These are phyloP conservation scores for Rubia balearica DNA, from an alignment of 305 asterid species.

Conservation along the genomic window DNA sequence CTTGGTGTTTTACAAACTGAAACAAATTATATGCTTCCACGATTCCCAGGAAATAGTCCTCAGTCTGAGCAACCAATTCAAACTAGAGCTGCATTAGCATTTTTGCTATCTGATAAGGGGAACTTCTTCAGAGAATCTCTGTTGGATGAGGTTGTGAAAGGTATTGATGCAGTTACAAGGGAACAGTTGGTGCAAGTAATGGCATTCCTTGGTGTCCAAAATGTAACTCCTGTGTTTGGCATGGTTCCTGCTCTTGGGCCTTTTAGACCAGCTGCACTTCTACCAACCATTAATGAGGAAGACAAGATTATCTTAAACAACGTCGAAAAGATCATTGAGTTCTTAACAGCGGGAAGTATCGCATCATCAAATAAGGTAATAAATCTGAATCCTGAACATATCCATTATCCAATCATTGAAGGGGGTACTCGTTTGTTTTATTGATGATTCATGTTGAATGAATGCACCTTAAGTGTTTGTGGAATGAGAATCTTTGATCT, in stretches of 20 bases:
- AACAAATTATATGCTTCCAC: conserved; percentile 43
- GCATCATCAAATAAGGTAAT: conserved; percentile 62
- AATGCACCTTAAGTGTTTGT: neutral
- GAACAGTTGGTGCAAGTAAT: conserved; percentile 80
- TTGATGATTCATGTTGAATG: neutral
- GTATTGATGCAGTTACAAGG: conserved; percentile 88
- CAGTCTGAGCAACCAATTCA: conserved; percentile 62
- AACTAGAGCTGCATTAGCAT: conserved; percentile 90
- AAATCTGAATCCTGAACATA: neutral
- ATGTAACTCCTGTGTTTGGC: conserved; percentile 61
- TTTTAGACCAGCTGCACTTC: conserved; percentile 73
- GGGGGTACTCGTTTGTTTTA: neutral
- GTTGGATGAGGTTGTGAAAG: conserved; percentile 92
- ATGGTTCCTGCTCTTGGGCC: conserved; percentile 87
- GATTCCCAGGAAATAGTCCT: conserved; percentile 28
- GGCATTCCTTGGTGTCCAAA: conserved; percentile 65
- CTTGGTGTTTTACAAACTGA: conserved; percentile 71
- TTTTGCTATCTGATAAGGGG: conserved; percentile 87
- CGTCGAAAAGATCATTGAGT: conserved; percentile 67
- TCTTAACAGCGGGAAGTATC: conserved; percentile 67
- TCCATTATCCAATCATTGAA: neutral
- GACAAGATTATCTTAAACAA: conserved; percentile 81
- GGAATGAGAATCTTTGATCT: neutral
- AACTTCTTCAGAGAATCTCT: too few relatives aligned
- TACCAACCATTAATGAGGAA: conserved; percentile 82